Conservation (phyloP, 2,329 filamentous ascomycete genomes). For the Acarospora socialis region DNA sequence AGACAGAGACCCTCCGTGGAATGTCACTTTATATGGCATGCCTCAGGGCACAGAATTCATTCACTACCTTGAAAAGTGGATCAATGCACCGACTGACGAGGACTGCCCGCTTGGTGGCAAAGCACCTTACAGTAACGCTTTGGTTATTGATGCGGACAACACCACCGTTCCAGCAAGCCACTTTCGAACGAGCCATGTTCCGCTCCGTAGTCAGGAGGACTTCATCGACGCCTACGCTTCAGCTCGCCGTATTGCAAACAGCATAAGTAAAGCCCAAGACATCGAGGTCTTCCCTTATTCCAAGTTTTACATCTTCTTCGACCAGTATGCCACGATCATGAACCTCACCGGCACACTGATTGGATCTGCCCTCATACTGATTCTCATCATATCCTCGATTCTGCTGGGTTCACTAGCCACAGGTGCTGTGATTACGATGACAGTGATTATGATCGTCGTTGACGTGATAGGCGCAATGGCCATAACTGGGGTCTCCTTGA, state of each 20-base stretch:
- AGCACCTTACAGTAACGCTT: slow-evolving; percentile 71
- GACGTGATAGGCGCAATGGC: slow-evolving; percentile 96
- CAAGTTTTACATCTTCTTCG: slow-evolving; percentile 98
- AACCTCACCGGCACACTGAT: slow-evolving; percentile 65
- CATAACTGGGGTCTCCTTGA: slow-evolving; percentile 72
- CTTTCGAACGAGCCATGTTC: slow-evolving; percentile 82
- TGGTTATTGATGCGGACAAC: slow-evolving; percentile 58
- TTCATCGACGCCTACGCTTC: slow-evolving; percentile 86
- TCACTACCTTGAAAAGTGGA: slow-evolving; percentile 70
- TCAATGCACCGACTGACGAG: slow-evolving; percentile 63
- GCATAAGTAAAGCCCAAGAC: slow-evolving; percentile 56
- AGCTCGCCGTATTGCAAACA: slow-evolving; percentile 71
- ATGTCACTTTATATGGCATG: slow-evolving; percentile 79
- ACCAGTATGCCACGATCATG: slow-evolving; percentile 83
- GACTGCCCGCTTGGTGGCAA: slow-evolving; percentile 79
- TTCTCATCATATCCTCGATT: slow-evolving; percentile 63
- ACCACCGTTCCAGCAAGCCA: slow-evolving; percentile 66
- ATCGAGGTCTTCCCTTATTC: slow-evolving; percentile 91
- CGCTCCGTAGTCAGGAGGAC: slow-evolving; percentile 73
- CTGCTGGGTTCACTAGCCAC: slow-evolving; percentile 76
- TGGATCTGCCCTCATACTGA: slow-evolving; percentile 69
- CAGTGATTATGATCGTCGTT: slow-evolving; percentile 82
- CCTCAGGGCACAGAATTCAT: slow-evolving; percentile 87
- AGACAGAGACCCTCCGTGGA: slow-evolving; percentile 67
- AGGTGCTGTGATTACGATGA: slow-evolving; percentile 66